phyloP scores from a whole-genome alignment of 2,329 filamentous ascomycete genomes.

The Westerdykella sp. region DNA sequence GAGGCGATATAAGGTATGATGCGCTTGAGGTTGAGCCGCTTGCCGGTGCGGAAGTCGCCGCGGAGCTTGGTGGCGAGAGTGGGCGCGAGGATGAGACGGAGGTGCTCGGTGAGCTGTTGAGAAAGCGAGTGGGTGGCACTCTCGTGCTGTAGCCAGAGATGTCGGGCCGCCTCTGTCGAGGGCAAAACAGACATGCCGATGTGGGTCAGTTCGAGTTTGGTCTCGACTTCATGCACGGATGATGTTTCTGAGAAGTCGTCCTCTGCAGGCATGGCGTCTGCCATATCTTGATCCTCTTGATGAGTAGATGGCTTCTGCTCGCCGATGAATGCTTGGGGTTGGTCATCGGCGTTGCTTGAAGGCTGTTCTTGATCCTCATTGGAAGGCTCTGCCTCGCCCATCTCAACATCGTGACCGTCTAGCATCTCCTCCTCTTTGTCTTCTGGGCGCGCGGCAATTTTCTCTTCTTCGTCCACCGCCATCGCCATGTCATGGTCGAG shows the following conservation, averaged over 20 bases:
- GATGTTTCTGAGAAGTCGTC: constrained; percentile 26
- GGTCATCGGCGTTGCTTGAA: constrained; percentile 24
- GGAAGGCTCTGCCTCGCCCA: constrained; percentile 37
- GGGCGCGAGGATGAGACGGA: constrained; percentile 89
- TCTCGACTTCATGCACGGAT: constrained; percentile 43
- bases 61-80: constrained; percentile 94
- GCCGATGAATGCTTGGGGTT: constrained; percentile 42
- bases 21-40: constrained; percentile 97
- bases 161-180: constrained; percentile 55
- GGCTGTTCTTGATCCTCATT: constrained; percentile 21
- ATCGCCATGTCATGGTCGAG: constrained; percentile 87
- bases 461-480: constrained; percentile 55
- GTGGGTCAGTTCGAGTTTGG: constrained; percentile 67
- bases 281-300: constrained; percentile 36
- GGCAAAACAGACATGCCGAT: constrained; percentile 42
- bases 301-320: constrained; percentile 34
- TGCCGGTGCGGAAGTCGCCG: constrained; percentile 93
- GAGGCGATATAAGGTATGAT: constrained; percentile 99
- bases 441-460: constrained; percentile 28
- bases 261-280: constrained; percentile 29
- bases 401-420: constrained; percentile 43
- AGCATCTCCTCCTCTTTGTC: constrained; percentile 28
- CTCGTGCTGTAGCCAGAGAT: constrained; percentile 82
- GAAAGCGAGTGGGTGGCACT: constrained; percentile 77
- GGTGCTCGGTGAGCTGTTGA: constrained; percentile 83